A percentile compares a stretch with the other conserved stretches of the same genome.
phyloP scores from a whole-genome alignment of 345 rosid genomes.

The Schrenkiella parvula region DNA sequence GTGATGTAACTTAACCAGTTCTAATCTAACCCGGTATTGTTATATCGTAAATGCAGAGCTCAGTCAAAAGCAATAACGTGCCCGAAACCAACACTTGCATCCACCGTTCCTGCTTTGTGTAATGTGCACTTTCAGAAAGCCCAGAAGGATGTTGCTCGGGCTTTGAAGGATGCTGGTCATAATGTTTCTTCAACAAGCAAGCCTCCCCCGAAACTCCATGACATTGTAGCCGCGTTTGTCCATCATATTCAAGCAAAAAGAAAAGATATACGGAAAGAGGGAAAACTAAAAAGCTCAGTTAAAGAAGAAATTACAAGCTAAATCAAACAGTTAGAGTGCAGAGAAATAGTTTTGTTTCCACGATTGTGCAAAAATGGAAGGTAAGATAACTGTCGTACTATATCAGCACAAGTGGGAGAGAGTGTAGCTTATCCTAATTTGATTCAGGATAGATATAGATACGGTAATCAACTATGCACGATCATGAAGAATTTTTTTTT shows the following conservation, averaged over 20 bases:
- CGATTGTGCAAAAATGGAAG: conserved; percentile 7
- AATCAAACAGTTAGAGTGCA: neutral
- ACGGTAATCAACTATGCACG: neutral
- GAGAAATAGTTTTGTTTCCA: neutral
- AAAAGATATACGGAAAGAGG: conserved; percentile 38
- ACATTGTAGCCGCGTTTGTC: conserved; percentile 63
- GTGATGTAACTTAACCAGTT: neutral
- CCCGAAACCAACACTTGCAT: conserved; percentile 67
- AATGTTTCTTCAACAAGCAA: conserved; percentile 55
- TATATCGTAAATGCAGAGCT: conserved; percentile 40
- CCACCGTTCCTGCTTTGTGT: conserved; percentile 58
- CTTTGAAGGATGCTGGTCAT: conserved; percentile 70
- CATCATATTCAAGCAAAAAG: conserved; percentile 71
- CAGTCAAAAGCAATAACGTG: conserved; percentile 72
- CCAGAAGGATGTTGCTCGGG: conserved; percentile 58
- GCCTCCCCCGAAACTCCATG: conserved; percentile 69
- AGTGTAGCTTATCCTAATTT: neutral
- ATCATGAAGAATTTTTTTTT: neutral
- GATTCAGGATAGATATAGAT: neutral
- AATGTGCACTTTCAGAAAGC: conserved; percentile 66
- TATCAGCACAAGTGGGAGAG: neutral
- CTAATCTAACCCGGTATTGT: neutral
- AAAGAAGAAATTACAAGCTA: conserved; percentile 40
- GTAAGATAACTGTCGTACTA: neutral
- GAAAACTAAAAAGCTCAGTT: conserved; percentile 23